Base-by-base conservation (phyloP, 192 early-diverging fungal species). In the Linnemannia schmuckeri region DNA sequence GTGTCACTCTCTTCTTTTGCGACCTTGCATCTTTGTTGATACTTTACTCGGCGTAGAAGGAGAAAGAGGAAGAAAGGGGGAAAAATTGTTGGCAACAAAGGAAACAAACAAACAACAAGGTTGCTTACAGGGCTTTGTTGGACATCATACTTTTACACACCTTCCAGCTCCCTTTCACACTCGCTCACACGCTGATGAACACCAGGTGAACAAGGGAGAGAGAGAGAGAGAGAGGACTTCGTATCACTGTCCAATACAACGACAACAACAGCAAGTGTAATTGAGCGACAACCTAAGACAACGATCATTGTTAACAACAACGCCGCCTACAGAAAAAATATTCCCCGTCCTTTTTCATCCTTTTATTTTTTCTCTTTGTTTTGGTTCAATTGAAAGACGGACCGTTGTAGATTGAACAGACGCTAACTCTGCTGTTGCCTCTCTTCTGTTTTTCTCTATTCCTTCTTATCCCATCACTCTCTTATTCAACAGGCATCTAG, bases 401-500 rank as follows among this genome's bases (percentile, higher is more conserved):
- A 22, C 74, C 37, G 38, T 10, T 24, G 30, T 55, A 20, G 18
- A 46, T 38, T 75, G 30, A 75, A 75, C 37, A 4, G 20, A 35
- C 17, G 33, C 33, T 37, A 30, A 33, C 44, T 17, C 30, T 75
- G 33, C 30, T 75, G 20, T 24, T 22, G 20, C 6, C 22, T 33
- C 49, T 22, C 20, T 52, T 52, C 17, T 22, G 20, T 18, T 3
- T 13, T 35, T 33, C 13, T 33, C 27, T 33, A 30, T 35, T 33
- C 61, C 30, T 33, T 12, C 4, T 49, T 20, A 5, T 52, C 27
- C 30, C 0, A 33, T 30, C 20, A 6, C 12, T 57, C 47, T 40
- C 70, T 15, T 7, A 22, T 30, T 18, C 6, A 27, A 38, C 57
- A 86, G 83, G 41, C 83, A 24, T 80, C 79, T 55, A 80, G 80